Evolutionary conservation across 139 green algal genomes (phyloP), one percentile per base, ranked within the genome.

Genomic region (Auxenochlorella pyrenoidosa): DNA sequence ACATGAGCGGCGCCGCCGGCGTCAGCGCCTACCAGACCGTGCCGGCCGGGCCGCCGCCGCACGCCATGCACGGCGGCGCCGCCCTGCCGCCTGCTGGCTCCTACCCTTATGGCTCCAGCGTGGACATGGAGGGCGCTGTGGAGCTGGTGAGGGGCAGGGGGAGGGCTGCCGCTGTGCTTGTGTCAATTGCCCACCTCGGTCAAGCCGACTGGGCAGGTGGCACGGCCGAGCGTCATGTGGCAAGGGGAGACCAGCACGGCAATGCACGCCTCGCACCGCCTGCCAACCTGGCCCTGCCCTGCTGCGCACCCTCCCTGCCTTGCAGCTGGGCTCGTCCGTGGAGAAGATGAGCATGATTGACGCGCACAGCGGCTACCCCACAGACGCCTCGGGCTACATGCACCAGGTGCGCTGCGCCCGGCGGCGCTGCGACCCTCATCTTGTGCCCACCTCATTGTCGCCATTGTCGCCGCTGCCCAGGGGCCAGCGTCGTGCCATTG

Each of bases 291-390:
- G n/a, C n/a, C n/a, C n/a, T n/a, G n/a, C n/a, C n/a, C 73, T 34
- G 32, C 73, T 40, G 32, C 40, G 16, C 54, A 8, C 54, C 54
- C 18, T 6, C 12, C 16, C 15, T 22, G 54, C 54, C 54, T 13
- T 63, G 65, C 86, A 89, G 86, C 68, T 92, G 43, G 89, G 89
- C 30, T 80, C 59, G 34, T 87, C 72, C 24, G 89, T 92, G 66
- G 89, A 92, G 80, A 88, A 90, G 80, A 92, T 92, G 89, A 89
- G 71, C 59, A 84, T 92, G 71, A 89, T 92, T 32, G 89, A 90
- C 71, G 86, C 85, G 10, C 59, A 78, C 72, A 92, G 85, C 43
- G 84, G 84, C 44, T 91, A 87, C 82, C 79, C 82, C 75, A 90
- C 87, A 36, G 88, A 75, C 43, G 75, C 65, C 1, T 75, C 83